A percentile compares a stretch with the other conserved stretches of the same genome.
Conservation (phyloP, 2,329 filamentous ascomycete species). For the Trichoderma sp. region DNA sequence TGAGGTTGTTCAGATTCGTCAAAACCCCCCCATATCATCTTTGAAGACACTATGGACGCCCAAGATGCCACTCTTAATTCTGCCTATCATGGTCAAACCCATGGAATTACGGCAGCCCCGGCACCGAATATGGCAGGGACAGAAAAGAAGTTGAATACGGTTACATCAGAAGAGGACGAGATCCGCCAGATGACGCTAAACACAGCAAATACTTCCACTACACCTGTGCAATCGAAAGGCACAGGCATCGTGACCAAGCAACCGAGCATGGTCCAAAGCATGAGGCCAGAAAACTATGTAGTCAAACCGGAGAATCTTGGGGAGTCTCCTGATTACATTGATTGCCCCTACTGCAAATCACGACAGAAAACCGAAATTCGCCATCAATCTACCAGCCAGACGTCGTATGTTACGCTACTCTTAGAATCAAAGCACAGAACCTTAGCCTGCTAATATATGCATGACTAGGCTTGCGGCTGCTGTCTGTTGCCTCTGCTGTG, state of each 20-base stretch:
- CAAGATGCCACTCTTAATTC: background rate
- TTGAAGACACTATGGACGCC: background rate
- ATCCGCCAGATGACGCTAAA: background rate
- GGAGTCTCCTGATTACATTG: background rate
- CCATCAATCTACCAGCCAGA: background rate
- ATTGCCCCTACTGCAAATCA: background rate
- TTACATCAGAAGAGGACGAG: background rate
- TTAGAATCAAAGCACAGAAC: background rate
- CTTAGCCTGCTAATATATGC: background rate
- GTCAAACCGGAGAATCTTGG: background rate
- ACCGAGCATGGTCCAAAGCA: background rate
- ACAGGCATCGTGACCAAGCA: background rate
- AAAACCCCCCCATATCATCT: background rate
- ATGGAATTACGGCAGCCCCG: background rate
- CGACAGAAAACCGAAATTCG: background rate
- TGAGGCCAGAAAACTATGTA: background rate
- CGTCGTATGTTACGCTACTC: background rate
- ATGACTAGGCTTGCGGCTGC: background rate
- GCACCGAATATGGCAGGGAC: background rate
- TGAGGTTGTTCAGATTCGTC: background rate
- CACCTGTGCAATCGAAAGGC: background rate
- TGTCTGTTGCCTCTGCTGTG: background rate
- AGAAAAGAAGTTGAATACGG: background rate
- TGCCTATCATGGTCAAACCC: background rate
- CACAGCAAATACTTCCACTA: background rate